Evolutionary conservation across 192 early-diverging fungal species (phyloP).

Genomic region (Coemansia sp.): DNA sequence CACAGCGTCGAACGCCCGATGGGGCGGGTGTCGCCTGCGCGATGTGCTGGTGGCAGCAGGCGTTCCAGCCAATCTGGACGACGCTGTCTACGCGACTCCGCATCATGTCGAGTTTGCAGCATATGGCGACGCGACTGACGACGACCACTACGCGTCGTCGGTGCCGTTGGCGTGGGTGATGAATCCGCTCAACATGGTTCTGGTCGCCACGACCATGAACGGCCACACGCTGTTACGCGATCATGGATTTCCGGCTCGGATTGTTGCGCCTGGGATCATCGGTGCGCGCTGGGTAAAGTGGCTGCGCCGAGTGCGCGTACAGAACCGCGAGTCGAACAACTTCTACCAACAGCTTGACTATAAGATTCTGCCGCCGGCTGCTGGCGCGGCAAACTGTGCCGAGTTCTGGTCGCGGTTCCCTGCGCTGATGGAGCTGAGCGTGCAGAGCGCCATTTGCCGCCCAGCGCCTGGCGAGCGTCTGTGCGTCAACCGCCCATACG

Average conservation of each 20-base stretch:
- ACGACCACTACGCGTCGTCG: constrained; percentile 76
- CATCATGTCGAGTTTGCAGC: constrained; percentile 65
- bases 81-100: constrained; percentile 45
- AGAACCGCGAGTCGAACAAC: constrained; percentile 57
- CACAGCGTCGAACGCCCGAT: constrained; percentile 75
- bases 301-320: constrained; percentile 61
- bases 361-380: constrained; percentile 75
- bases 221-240: constrained; percentile 68
- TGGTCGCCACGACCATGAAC: constrained; percentile 82
- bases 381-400: constrained; percentile 48
- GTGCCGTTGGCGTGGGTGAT: constrained; percentile 63
- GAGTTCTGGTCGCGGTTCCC: constrained; percentile 51
- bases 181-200: constrained; percentile 65
- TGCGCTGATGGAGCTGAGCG: constrained; percentile 69
- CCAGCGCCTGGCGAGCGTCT: constrained; percentile 59
- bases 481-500: constrained; percentile 27
- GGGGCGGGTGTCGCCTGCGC: constrained; percentile 71
- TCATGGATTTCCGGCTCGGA: constrained; percentile 84
- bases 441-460: constrained; percentile 71
- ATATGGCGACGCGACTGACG: constrained; percentile 64
- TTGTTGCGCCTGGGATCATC: constrained; percentile 86
- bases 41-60: constrained; percentile 70
- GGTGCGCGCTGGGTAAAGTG: constrained; percentile 89
- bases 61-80: constrained; percentile 49
- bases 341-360: constrained; percentile 83